Percentiles rank a stretch among this genome's conserved stretches.
These are phyloP conservation scores for Naumovozyma castellii DNA, from an alignment of 805 yeast species.

Conservation along the genomic window DNA sequence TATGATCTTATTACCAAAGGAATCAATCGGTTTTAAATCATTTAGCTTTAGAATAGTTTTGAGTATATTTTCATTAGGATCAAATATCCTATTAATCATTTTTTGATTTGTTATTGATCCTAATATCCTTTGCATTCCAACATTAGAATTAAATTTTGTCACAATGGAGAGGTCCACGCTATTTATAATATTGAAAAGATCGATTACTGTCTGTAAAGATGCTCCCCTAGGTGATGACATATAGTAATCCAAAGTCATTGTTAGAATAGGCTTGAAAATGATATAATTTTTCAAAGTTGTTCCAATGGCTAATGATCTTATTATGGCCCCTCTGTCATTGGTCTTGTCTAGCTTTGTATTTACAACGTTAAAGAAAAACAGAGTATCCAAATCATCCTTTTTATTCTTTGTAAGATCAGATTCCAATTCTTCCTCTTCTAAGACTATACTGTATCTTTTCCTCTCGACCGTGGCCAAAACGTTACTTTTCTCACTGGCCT, in stretches of 20 bases:
- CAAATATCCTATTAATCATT: conserved; percentile 7
- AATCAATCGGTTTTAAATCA: conserved; percentile 9
- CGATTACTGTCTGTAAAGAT: conserved; percentile 10
- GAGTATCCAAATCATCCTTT: conserved; percentile 28
- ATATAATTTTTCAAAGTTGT: conserved; percentile 45
- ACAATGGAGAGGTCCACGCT: conserved; percentile 18
- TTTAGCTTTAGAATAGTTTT: conserved; percentile 9
- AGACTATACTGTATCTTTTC: background rate
- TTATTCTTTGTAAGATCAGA: background rate
- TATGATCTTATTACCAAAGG: conserved; percentile 15
- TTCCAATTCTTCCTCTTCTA: conserved; percentile 4
- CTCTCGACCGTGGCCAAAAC: too few relatives aligned
- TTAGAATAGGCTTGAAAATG: conserved; percentile 48
- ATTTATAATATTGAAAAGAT: conserved; percentile 20
- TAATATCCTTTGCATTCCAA: conserved; percentile 15
- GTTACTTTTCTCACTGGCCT: too few relatives aligned
- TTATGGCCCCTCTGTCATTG: conserved; percentile 48
- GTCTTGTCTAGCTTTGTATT: conserved; percentile 36
- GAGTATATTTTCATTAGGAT: conserved; percentile 2
- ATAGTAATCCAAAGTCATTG: conserved; percentile 38
- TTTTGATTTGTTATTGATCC: conserved; percentile 15
- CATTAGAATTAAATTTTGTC: conserved; percentile 10
- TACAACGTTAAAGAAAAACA: conserved; percentile 50
- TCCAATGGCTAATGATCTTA: conserved; percentile 50
- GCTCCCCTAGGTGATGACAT: conserved; percentile 13